These are phyloP conservation scores for Sphagnum fallax DNA, from an alignment of 228 moss, liverwort and hornwort species.

Conservation along the genomic window DNA sequence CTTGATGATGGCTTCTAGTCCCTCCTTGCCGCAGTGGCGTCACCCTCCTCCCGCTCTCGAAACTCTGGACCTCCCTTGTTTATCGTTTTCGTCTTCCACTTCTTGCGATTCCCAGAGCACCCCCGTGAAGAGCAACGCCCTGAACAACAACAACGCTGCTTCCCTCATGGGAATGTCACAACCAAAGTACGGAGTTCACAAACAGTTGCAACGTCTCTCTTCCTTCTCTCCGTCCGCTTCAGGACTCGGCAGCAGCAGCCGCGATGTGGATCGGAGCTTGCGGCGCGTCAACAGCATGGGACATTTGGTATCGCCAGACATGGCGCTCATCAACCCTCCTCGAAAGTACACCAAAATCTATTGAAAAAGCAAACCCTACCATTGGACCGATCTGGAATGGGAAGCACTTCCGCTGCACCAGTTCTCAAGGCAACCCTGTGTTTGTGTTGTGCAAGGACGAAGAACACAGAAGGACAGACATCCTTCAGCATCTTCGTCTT, in stretches of 20 bases:
- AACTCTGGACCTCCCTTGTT: constrained; percentile 70
- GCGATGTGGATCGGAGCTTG: constrained; percentile 26
- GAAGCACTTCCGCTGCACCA: too few relatives aligned
- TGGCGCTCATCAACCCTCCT: constrained; percentile 52
- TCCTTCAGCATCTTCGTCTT: too few relatives aligned
- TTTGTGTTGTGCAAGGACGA: too few relatives aligned
- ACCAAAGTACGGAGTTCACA: too few relatives aligned
- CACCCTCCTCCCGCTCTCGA: constrained; percentile 78
- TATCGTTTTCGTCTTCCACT: constrained; percentile 67
- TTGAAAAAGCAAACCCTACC: constrained; percentile 8
- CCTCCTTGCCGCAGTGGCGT: constrained; percentile 76
- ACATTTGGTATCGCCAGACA: constrained; percentile 42
- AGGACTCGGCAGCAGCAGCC: constrained; percentile 30
- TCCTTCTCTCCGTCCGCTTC: constrained; percentile 40
- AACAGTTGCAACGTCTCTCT: constrained; percentile 8
- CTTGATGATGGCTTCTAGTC: constrained; percentile 52
- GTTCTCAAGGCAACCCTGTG: too few relatives aligned
- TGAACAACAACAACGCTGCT: constrained; percentile 40
- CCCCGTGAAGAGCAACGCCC: constrained; percentile 24
- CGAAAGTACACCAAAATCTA: constrained; percentile 67
- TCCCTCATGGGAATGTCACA: constrained; percentile 26
- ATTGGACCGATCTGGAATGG: too few relatives aligned
- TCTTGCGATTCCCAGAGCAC: constrained; percentile 34
- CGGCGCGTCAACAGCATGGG: constrained; percentile 54
- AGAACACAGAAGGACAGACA: too few relatives aligned